phyloP scores from a whole-genome alignment of 2,329 filamentous ascomycete species.

The Stemphylium vesicarium region DNA sequence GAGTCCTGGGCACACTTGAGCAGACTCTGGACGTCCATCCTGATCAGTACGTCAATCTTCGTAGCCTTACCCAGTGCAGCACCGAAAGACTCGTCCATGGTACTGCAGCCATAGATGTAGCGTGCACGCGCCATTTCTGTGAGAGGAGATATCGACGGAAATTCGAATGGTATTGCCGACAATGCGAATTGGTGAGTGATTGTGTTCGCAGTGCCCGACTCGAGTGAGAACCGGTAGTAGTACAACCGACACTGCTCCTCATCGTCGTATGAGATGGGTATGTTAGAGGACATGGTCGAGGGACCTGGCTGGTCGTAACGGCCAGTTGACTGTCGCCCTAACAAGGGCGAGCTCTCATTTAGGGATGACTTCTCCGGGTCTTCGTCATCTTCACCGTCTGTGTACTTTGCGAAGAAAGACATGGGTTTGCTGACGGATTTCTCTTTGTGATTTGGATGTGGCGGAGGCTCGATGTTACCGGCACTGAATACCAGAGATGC shows the following conservation, averaged over 20 bases:
- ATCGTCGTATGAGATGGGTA: slow-evolving; percentile 51
- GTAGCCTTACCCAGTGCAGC: slow-evolving; percentile 67
- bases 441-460: slow-evolving; percentile 27
- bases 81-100: slow-evolving; percentile 62
- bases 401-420: slow-evolving; percentile 56
- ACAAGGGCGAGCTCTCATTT: slow-evolving; percentile 34
- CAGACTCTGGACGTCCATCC: slow-evolving; percentile 63
- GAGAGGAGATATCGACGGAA: slow-evolving; percentile 64
- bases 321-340: slow-evolving; percentile 3
- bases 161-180: slow-evolving; percentile 70
- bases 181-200: slow-evolving; percentile 71
- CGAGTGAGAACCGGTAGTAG: slow-evolving; percentile 68
- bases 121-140: slow-evolving; percentile 63
- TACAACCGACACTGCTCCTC: slow-evolving; percentile 73
- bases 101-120: slow-evolving; percentile 73
- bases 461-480: slow-evolving; percentile 66
- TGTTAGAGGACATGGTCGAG: slow-evolving; percentile 15
- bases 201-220: slow-evolving; percentile 32
- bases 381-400: slow-evolving; percentile 37
- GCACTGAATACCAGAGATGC: slow-evolving; percentile 69
- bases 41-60: slow-evolving; percentile 70
- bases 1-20: slow-evolving; percentile 60
- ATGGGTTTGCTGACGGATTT: slow-evolving; percentile 39
- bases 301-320: slow-evolving; percentile 9
- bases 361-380: slow-evolving; percentile 36